Base-by-base conservation (phyloP, 345 rosid genomes). In the Lenwebbia sp. region DNA sequence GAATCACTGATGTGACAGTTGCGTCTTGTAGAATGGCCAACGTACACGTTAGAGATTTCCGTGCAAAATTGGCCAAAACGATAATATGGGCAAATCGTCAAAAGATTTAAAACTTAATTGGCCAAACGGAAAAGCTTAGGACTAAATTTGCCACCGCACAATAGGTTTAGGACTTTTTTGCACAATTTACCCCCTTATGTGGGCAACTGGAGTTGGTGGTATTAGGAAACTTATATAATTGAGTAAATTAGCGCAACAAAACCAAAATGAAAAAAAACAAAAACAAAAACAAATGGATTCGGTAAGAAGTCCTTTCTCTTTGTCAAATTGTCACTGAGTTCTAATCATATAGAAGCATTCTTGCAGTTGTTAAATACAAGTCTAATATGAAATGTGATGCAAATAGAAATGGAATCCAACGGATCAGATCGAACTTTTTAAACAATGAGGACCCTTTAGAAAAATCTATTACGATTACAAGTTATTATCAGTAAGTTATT, bases 31-130 rank as follows among this genome's bases (percentile, higher is more conserved):
- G 54, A n/a, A 58, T 1, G 28, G 0, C 65, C 1, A 0, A 3
- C 2, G 0, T 28, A 17, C 10, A 28, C 2, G 0, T 13, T 13
- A 13, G 2, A 0, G 3, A 6, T 58, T n/a, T 58, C 19, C 13
- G 1, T 13, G 4, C 37, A 58, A 58, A 60, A 60, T n/a, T 13
- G 1, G 37, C 15, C 1, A n/a, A 7, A 60, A 60, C 3, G 4
- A 60, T 28, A 13, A 60, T 13, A 6, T 60, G 28, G 30, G 13
- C 0, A 60, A n/a, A n/a, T 6, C 1, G 0, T 26, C 15, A 5
- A 12, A 57, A 58, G 3, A 4, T 57, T 57, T n/a, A 58, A 4
- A 0, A 0, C 5, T 58, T 11, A 13, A 58, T 58, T 58, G 30
- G 17, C 4, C 1, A 13, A 12, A 13, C 11, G 5, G 3, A 60